These are phyloP conservation scores for Liquidambar formosana DNA, from an alignment of 164 flowering plant species.

Conservation along the genomic window DNA sequence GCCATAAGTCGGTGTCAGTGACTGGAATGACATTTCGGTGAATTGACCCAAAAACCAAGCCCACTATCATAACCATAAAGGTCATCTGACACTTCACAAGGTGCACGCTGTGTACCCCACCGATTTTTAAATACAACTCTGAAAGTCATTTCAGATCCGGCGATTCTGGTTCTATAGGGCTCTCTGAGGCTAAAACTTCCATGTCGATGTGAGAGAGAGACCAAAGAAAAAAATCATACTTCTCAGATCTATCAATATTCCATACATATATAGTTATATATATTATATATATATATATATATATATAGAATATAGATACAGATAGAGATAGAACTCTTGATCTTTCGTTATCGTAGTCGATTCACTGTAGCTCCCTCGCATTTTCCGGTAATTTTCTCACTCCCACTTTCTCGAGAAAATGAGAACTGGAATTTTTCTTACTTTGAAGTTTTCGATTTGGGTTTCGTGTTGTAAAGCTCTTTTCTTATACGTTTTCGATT, in stretches of 20 bases:
- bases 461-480: neutral
- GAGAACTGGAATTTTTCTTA: neutral
- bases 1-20: neutral
- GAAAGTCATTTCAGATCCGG: constrained; percentile 20
- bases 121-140: constrained; percentile 2
- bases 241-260: neutral
- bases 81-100: neutral
- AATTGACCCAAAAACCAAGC: neutral
- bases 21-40: neutral
- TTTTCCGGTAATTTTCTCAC: neutral
- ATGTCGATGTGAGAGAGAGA: neutral
- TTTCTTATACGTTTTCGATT: neutral
- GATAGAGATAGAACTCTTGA: no score
- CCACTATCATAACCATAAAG: no score
- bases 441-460: neutral
- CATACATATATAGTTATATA: neutral
- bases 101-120: neutral
- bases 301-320: no score
- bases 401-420: neutral
- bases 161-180: constrained; percentile 4
- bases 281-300: no score
- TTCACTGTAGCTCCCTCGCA: neutral
- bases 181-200: neutral
- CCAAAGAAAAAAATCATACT: neutral
- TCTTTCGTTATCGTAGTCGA: neutral